Evolutionary conservation across 805 yeast species (phyloP).

Genomic region (Torulaspora maleeae): DNA sequence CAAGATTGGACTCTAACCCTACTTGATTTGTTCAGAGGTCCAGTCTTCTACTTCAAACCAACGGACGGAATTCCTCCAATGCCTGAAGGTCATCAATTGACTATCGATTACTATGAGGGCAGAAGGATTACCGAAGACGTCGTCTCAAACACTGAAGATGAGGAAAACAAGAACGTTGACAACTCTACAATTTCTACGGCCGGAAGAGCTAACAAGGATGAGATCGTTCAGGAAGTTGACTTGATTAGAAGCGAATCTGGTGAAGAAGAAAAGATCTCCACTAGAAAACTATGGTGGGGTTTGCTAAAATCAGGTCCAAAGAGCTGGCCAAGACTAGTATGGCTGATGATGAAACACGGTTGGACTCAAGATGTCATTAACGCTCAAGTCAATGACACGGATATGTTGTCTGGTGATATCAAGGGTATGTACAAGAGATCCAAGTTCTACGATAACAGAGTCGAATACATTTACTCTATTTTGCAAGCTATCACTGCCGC

Average conservation of each 20-base stretch:
- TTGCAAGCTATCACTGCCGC: constrained; percentile 70
- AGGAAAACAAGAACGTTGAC: constrained; percentile 6
- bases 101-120: constrained; percentile 63
- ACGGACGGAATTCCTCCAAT: constrained; percentile 59
- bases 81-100: constrained; percentile 53
- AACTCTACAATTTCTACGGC: constrained; percentile 13
- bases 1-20: constrained; percentile 63
- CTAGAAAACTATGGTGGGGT: constrained; percentile 38
- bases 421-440: constrained; percentile 51
- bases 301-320: constrained; percentile 44
- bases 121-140: constrained; percentile 39
- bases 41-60: constrained; percentile 49
- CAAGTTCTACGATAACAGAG: constrained; percentile 63
- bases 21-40: constrained; percentile 56
- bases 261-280: constrained; percentile 27
- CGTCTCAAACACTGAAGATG: constrained; percentile 13
- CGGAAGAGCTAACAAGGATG: constrained; percentile 22
- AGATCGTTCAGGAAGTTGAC: constrained; percentile 20
- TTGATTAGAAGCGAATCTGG: constrained; percentile 13
- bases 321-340: constrained; percentile 50
- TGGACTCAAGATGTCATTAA: constrained; percentile 58
- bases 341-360: constrained; percentile 54
- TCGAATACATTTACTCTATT: constrained; percentile 63
- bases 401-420: constrained; percentile 44
- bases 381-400: constrained; percentile 40